Evolutionary conservation across 2,329 filamentous ascomycete genomes (phyloP), one percentile per base, ranked within the genome.

Genomic region (Alternaria brassicae): DNA sequence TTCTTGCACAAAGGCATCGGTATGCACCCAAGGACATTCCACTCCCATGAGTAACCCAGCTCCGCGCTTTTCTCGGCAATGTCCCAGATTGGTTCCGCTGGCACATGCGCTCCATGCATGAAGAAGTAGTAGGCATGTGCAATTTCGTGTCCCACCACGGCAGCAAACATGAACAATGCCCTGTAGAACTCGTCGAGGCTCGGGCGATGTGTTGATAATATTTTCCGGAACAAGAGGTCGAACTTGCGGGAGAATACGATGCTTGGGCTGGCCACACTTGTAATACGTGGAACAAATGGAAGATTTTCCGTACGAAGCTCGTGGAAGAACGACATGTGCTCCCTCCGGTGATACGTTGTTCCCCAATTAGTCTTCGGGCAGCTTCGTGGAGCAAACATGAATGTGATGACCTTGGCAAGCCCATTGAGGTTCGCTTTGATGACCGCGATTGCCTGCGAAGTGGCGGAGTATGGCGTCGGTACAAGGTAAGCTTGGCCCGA

Each of bases 11-110:
- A 42, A 3, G 63, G 58, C 30, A 64, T 49, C 17, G 41, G 36
- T 30, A 68, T 45, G 8, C 49, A 51, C 1, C 60, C 58, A 6
- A 65, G 17, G 0, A 56, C 39, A 12, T 56, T 23, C 6, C 25
- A 30, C 44, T 72, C 66, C 66, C 66, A 69, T 0, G 58, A 59
- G 32, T 49, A 69, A 1, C 69, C 67, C 2, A 72, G 39, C 34
- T 70, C 63, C 8, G 48, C 30, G 3, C 42, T 10, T 15, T 54
- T 54, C 15, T 72, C 66, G 7, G 41, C 5, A 4, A 28, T 9
- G 21, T 23, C 49, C 58, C 63, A 70, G 3, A 51, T 49, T 23
- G 69, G 68, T 34, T 71, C 69, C 9, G 8, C 8, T 10, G 17
- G 36, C 3, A 3, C 10, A 7, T 21, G 9, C 8, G 4, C 36